Evolutionary conservation across 202 grass and related monocot genomes (phyloP).

Genomic region (Bolboschoenoplectus hybrid): DNA sequence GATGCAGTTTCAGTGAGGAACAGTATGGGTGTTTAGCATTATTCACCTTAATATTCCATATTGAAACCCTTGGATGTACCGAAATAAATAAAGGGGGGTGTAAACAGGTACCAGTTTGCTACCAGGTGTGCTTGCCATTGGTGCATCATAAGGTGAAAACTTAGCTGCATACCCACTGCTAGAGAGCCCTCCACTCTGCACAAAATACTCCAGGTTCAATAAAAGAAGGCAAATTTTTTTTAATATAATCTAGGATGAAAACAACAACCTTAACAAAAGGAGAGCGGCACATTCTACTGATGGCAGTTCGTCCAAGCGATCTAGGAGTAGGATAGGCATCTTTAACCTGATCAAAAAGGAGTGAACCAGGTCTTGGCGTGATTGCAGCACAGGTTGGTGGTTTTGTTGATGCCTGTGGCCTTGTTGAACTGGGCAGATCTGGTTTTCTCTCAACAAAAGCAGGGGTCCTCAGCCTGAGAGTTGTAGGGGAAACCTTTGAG

Average conservation of each 20-base stretch:
- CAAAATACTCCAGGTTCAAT: slow-evolving; percentile 4
- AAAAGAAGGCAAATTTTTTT: not conserved
- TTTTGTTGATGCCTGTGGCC: not conserved
- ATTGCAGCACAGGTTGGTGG: slow-evolving; percentile 13
- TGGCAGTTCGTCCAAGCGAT: slow-evolving; percentile 67
- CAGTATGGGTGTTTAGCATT: not conserved
- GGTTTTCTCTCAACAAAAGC: slow-evolving; percentile 34
- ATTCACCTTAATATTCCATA: not conserved
- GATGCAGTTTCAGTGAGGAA: not conserved
- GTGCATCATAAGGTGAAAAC: slow-evolving; percentile 26
- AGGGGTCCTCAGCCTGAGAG: slow-evolving; percentile 39
- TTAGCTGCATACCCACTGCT: slow-evolving; percentile 25
- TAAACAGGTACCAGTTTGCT: slow-evolving; percentile 35
- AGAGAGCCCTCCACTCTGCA: slow-evolving; percentile 32
- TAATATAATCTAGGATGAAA: slow-evolving; percentile 29
- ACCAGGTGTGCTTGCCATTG: slow-evolving; percentile 33
- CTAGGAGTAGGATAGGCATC: slow-evolving; percentile 56
- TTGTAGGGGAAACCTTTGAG: slow-evolving; percentile 35
- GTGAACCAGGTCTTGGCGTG: slow-evolving; percentile 23
- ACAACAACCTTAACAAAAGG: slow-evolving; percentile 72
- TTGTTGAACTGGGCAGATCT: not conserved
- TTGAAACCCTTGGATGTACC: not conserved
- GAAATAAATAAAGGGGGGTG: slow-evolving; percentile 26
- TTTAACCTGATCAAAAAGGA: slow-evolving; percentile 11
- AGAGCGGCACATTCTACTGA: slow-evolving; percentile 74